A percentile compares a stretch with the other conserved stretches of the same genome.
These are phyloP conservation scores for Leccinum ochraceum DNA, from an alignment of 768 basidiomycete genomes.

Conservation along the genomic window DNA sequence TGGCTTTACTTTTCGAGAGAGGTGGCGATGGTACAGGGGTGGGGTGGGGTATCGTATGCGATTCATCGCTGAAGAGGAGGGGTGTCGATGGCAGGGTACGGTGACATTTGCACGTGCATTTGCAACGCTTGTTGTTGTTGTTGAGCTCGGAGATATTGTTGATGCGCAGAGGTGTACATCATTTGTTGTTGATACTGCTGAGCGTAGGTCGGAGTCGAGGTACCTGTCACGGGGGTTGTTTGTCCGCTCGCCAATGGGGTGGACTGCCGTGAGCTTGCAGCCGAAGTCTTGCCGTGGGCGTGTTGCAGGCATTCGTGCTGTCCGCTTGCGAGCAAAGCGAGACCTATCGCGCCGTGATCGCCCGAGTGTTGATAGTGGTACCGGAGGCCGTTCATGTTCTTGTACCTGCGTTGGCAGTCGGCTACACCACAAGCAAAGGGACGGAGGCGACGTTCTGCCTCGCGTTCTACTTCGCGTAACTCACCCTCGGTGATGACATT, in stretches of 20 bases:
- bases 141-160: conserved; percentile 38
- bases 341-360: conserved; percentile 89
- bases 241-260: conserved; percentile 35
- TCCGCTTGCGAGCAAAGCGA: conserved; percentile 79
- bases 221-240: conserved; percentile 31
- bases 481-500: conserved; percentile 57
- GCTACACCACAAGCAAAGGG: conserved; percentile 92
- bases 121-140: conserved; percentile 36
- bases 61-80: conserved; percentile 18
- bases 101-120: conserved; percentile 28
- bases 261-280: conserved; percentile 35
- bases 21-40: background rate
- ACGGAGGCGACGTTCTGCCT: conserved; percentile 78
- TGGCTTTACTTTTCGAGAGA: conserved; percentile 28
- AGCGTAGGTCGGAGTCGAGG: conserved; percentile 33
- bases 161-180: conserved; percentile 37
- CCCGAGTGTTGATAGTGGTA: conserved; percentile 98
- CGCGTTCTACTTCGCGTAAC: conserved; percentile 71
- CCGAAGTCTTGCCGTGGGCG: conserved; percentile 31
- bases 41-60: conserved; percentile 17
- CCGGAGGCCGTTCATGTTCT: conserved; percentile 97
- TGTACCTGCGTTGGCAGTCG: conserved; percentile 85
- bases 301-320: conserved; percentile 57
- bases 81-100: conserved; percentile 22
- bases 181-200: conserved; percentile 40